These are phyloP conservation scores for Proliferodiscus dingleyae DNA, from an alignment of 2,329 filamentous ascomycete genomes.

Conservation along the genomic window DNA sequence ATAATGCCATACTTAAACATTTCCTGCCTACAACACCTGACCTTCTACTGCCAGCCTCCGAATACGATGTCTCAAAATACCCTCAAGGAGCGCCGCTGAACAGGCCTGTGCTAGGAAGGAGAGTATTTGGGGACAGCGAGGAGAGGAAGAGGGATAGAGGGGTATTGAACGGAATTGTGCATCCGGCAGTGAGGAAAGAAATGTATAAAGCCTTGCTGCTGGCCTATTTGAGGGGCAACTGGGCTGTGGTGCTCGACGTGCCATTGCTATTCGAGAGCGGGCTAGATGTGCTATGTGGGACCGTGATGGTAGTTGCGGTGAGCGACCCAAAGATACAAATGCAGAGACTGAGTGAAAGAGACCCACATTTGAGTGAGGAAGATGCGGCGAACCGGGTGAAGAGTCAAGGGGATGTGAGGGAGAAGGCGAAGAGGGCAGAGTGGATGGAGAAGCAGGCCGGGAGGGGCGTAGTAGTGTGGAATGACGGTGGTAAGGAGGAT, in stretches of 20 bases:
- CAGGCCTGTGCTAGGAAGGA: conserved; percentile 73
- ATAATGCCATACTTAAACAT: conserved; percentile 73
- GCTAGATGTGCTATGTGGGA: conserved; percentile 80
- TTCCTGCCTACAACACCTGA: conserved; percentile 83
- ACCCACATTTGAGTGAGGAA: conserved; percentile 72
- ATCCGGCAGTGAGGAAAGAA: conserved; percentile 79
- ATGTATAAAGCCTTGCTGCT: conserved; percentile 73
- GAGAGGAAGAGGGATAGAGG: conserved; percentile 66
- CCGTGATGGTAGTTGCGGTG: conserved; percentile 82
- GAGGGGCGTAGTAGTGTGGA: conserved; percentile 81
- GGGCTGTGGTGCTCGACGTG: conserved; percentile 90
- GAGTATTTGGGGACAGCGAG: conserved; percentile 78
- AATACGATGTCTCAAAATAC: conserved; percentile 43
- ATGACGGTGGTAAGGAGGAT: conserved; percentile 71
- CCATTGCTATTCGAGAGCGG: conserved; percentile 86
- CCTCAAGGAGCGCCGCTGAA: conserved; percentile 70
- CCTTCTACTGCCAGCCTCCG: conserved; percentile 62
- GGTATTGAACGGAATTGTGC: conserved; percentile 83
- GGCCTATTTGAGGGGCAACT: conserved; percentile 69
- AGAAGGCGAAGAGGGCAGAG: conserved; percentile 64
- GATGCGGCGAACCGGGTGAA: conserved; percentile 83
- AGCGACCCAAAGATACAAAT: conserved; percentile 78
- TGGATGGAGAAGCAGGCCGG: conserved; percentile 60
- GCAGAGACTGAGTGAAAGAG: conserved; percentile 66
- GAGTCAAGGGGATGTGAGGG: conserved; percentile 80